These are phyloP conservation scores for Neurospora cerealis DNA, from an alignment of 495 filamentous ascomycete genomes.

Conservation along the genomic window DNA sequence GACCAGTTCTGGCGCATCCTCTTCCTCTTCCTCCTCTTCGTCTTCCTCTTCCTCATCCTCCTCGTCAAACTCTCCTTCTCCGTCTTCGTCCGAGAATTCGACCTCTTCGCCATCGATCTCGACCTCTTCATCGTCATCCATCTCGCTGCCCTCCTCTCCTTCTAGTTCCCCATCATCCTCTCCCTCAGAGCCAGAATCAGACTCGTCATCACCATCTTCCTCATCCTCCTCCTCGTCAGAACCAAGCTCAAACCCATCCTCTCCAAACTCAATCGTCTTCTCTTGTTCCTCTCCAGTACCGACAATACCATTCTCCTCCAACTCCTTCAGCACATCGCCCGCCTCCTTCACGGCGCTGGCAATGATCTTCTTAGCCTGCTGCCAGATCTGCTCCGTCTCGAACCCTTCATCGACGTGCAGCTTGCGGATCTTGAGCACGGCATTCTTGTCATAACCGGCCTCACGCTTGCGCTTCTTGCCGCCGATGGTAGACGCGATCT, in stretches of 20 bases:
- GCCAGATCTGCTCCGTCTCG: constrained; percentile 82
- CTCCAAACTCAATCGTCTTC: constrained; percentile 29
- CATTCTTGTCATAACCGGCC: constrained; percentile 19
- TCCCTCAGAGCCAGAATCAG: constrained; percentile 9
- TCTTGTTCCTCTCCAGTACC: constrained; percentile 10
- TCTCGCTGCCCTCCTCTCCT: constrained; percentile 30
- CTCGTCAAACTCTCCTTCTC: constrained; percentile 16
- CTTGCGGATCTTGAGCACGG: constrained; percentile 58
- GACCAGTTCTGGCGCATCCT: constrained; percentile 31
- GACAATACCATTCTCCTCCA: constrained; percentile 30
- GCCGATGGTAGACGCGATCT: constrained; percentile 3
- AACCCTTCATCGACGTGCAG: constrained; percentile 75
- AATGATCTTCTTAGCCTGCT: constrained; percentile 78
- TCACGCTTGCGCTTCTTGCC: constrained; percentile 60
- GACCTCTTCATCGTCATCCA: constrained; percentile 30
- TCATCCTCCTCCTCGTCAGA: constrained; percentile 25
- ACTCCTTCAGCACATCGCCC: constrained; percentile 37
- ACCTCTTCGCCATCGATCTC: constrained; percentile 17
- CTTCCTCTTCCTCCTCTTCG: constrained; percentile 22
- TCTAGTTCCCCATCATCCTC: constrained; percentile 27
- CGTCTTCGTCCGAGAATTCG: constrained; percentile 2
- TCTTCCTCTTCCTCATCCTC: constrained; percentile 22
- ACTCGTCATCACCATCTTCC: constrained; percentile 5
- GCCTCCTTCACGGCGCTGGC: constrained; percentile 34
- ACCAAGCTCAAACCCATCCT: constrained; percentile 39